Base-by-base conservation (phyloP, 139 green algal species). In the Chlamydomonas sp. region DNA sequence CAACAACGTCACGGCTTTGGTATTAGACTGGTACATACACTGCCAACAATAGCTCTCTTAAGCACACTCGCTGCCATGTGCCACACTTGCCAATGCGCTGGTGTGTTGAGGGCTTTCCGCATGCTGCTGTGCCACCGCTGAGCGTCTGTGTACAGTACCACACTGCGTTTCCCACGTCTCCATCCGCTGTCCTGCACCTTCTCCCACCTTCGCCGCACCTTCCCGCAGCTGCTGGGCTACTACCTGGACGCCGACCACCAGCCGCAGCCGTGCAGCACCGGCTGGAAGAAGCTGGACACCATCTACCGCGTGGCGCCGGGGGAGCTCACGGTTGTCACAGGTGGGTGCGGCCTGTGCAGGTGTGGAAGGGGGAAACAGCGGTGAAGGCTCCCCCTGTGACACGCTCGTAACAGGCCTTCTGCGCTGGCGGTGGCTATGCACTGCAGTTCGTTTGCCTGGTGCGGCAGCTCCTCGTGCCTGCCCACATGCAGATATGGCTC, bases 281-380 rank as follows among this genome's bases (percentile, higher is more conserved):
- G 96, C 63, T 99, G 96, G 97, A 76, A 80, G 6, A 84, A 68
- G 7, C 80, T 99, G 78, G 96, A 99, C 85, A 75, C 92, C 57
- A 92, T 94, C 79, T 99, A 99, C 93, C 85, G 77, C 71, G 88
- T 94, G 63, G 78, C 88, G 10, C 96, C 96, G 1, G 97, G 97
- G 3, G 97, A 99, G 94, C 94, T 99, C 62, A 99, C 96, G 4
- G 94, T 99, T 6, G 96, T 99, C 49, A 99, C 97, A 63, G 97
- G 89, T 89, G 59, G 4, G 81, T 15, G 77, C 8, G 71, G 68
- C 31, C 31, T 49, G 57, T 16, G 61, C 14, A 15, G 16, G 61
- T 60, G 60, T 59, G 77, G 8, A 17, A 14, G 74, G 16, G 74
- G 74, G 7, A 17, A 8, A n/a, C 31, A n/a, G n/a, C 16, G n/a